These are phyloP conservation scores for Yamadazyma kitorensis DNA, from an alignment of 805 yeast species.

Conservation along the genomic window DNA sequence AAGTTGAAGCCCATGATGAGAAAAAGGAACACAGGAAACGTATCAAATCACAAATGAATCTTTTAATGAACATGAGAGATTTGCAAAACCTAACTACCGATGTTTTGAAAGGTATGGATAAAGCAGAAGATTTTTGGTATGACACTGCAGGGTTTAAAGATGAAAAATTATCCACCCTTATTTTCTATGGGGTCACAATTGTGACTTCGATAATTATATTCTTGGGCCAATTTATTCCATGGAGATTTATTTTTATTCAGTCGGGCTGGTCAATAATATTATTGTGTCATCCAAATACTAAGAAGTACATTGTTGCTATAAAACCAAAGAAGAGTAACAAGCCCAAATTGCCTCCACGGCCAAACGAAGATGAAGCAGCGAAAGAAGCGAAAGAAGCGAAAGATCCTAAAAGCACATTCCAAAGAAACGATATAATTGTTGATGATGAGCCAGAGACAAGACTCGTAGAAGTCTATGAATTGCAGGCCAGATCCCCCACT, in stretches of 20 bases:
- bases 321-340: constrained; percentile 11
- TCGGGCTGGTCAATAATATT: constrained; percentile 56
- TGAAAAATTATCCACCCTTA: constrained; percentile 61
- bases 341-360: constrained; percentile 5
- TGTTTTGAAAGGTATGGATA: constrained; percentile 47
- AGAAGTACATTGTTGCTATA: constrained; percentile 24
- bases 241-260: constrained; percentile 56
- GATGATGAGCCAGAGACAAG: constrained; percentile 64
- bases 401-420: constrained; percentile 30
- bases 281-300: constrained; percentile 58
- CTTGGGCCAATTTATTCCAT: constrained; percentile 56
- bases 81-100: constrained; percentile 64
- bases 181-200: constrained; percentile 39
- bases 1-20: constrained; percentile 9
- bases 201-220: constrained; percentile 38
- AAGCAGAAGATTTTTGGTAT: constrained; percentile 51
- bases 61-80: constrained; percentile 66
- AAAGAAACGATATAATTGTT: constrained; percentile 54
- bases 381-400: constrained; percentile 19
- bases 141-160: constrained; percentile 70
- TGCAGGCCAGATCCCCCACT: constrained; percentile 62
- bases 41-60: constrained; percentile 36
- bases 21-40: constrained; percentile 16
- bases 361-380: constrained; percentile 8
- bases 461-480: constrained; percentile 74